A percentile compares a stretch with the other conserved stretches of the same genome.
phyloP scores from a whole-genome alignment of 768 basidiomycete species.

The Hortiboletus flavorubellus region DNA sequence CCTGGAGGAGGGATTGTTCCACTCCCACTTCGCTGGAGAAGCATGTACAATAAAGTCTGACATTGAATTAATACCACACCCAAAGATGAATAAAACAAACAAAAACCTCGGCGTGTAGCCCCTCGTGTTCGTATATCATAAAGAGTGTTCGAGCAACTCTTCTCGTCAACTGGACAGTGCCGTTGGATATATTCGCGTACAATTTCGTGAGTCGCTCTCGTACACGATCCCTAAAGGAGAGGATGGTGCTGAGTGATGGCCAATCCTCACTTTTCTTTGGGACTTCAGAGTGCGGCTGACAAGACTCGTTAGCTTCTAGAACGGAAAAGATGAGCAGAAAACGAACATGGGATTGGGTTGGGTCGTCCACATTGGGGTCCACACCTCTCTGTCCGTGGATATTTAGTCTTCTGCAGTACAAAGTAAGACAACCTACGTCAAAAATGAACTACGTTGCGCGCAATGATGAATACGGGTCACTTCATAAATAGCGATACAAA shows the following conservation, averaged over 20 bases:
- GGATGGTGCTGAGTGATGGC: conserved; percentile 70
- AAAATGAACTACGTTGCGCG: conserved; percentile 56
- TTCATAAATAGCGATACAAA: conserved; percentile 1
- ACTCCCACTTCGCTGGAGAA: conserved; percentile 74
- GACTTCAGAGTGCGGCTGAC: conserved; percentile 84
- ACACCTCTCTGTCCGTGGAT: conserved; percentile 72
- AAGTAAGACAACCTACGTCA: conserved; percentile 46
- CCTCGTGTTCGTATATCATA: conserved; percentile 92
- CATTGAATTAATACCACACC: conserved; percentile 2
- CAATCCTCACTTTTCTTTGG: conserved; percentile 80
- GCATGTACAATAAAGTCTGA: conserved; percentile 90
- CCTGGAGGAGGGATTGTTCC: conserved; percentile 78
- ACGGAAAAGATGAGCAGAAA: neutral
- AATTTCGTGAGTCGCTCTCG: conserved; percentile 66
- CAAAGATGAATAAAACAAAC: neutral
- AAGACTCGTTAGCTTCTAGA: conserved; percentile 1
- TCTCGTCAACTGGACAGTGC: conserved; percentile 49
- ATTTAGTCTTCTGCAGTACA: neutral
- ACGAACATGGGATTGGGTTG: conserved; percentile 78
- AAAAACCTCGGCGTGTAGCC: conserved; percentile 72
- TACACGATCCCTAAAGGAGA: conserved; percentile 76
- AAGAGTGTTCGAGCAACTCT: conserved; percentile 76
- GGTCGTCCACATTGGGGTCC: conserved; percentile 92
- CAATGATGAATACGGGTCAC: conserved; percentile 2
- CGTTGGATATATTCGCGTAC: conserved; percentile 67